A percentile compares a stretch with the other conserved stretches of the same genome.
Conservation (phyloP, 2,329 filamentous ascomycete genomes). For the Colletotrichum siamense region DNA sequence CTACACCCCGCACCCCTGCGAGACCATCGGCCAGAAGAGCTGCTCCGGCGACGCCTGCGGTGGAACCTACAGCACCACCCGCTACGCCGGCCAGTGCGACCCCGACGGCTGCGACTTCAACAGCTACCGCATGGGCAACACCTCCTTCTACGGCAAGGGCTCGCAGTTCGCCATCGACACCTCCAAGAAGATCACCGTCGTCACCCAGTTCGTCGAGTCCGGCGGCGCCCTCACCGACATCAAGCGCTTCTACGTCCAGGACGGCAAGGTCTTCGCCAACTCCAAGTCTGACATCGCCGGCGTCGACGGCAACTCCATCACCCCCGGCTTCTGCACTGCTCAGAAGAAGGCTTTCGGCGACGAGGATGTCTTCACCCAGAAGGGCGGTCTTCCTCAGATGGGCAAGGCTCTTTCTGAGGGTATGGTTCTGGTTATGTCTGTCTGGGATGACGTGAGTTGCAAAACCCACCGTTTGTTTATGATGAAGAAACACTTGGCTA, state of each 20-base stretch:
- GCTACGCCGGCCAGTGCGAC: slow-evolving; percentile 69
- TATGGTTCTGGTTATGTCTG: slow-evolving; percentile 56
- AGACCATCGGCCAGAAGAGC: slow-evolving; percentile 49
- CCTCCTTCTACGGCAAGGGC: slow-evolving; percentile 63
- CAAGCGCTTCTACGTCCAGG: slow-evolving; percentile 69
- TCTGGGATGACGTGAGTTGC: slow-evolving; percentile 61
- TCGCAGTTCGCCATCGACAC: slow-evolving; percentile 63
- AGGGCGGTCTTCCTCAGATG: slow-evolving; percentile 65
- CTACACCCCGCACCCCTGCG: slow-evolving; percentile 71
- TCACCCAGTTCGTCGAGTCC: slow-evolving; percentile 65
- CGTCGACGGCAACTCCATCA: slow-evolving; percentile 54
- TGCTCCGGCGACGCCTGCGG: slow-evolving; percentile 60
- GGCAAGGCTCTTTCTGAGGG: slow-evolving; percentile 44
- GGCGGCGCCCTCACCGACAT: slow-evolving; percentile 64
- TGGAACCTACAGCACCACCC: slow-evolving; percentile 55
- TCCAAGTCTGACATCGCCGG: slow-evolving; percentile 44
- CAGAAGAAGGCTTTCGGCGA: slow-evolving; percentile 66
- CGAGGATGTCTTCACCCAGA: slow-evolving; percentile 53
- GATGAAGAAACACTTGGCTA: neutral
- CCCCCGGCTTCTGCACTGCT: slow-evolving; percentile 59
- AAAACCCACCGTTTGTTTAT: neutral
- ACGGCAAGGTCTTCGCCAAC: slow-evolving; percentile 64
- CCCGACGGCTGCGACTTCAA: slow-evolving; percentile 76
- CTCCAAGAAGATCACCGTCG: slow-evolving; percentile 65
- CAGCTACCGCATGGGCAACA: slow-evolving; percentile 69